A percentile compares a stretch with the other conserved stretches of the same genome.
phyloP scores from a whole-genome alignment of 768 basidiomycete genomes.

The Lentinula guzmanii region DNA sequence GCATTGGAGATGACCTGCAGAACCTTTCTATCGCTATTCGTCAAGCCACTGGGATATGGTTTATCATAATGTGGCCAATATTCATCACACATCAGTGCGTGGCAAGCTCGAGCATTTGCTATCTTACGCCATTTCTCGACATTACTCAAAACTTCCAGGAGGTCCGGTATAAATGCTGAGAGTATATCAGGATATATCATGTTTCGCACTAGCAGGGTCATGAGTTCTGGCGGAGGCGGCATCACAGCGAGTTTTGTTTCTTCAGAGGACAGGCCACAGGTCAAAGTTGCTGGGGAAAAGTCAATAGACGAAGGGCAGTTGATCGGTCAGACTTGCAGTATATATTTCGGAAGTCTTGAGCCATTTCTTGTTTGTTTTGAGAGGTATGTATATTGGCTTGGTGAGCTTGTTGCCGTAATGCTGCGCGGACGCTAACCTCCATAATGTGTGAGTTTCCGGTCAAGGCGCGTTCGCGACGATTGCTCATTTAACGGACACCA shows the following conservation, averaged over 20 bases:
- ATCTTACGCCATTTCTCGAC: neutral
- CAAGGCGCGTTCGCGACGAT: neutral
- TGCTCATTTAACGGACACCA: neutral
- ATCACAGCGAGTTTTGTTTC: neutral
- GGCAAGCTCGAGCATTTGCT: neutral
- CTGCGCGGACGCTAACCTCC: neutral
- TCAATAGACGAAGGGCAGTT: neutral
- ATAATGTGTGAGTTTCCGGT: neutral
- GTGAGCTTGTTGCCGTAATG: neutral
- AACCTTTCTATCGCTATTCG: neutral
- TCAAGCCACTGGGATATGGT: neutral
- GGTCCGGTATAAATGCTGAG: neutral
- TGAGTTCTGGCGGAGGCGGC: neutral
- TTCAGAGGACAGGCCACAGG: neutral
- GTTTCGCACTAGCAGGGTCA: neutral
- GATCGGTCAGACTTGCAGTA: neutral
- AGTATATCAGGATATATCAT: constrained; percentile 3
- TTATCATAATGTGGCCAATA: neutral
- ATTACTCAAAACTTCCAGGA: neutral
- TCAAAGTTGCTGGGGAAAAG: neutral
- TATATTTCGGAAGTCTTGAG: neutral
- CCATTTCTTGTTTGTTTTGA: neutral
- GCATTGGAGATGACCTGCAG: neutral
- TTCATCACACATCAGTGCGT: neutral
- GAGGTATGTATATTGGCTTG: neutral